A percentile compares a stretch with the other conserved stretches of the same genome.
These are phyloP conservation scores for Raffaelea arxii DNA, from an alignment of 2,329 filamentous ascomycete genomes.

Conservation along the genomic window DNA sequence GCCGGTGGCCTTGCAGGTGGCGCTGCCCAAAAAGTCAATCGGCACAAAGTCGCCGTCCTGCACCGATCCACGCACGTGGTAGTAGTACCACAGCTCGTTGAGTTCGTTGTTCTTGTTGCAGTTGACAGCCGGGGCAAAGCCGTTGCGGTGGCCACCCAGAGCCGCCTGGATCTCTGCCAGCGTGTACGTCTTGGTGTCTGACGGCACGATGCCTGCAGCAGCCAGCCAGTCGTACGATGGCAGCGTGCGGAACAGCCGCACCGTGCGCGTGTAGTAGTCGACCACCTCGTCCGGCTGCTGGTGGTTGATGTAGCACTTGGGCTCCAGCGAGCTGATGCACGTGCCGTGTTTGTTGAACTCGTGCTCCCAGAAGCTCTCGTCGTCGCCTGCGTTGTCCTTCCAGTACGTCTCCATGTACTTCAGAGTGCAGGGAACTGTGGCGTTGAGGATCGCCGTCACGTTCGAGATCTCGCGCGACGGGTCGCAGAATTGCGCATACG, in stretches of 20 bases:
- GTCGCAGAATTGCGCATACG: conserved; percentile 60
- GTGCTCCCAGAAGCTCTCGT: conserved; percentile 54
- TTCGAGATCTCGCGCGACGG: conserved; percentile 52
- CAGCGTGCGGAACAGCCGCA: conserved; percentile 45
- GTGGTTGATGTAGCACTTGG: conserved; percentile 53
- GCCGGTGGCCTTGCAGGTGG: conserved; percentile 48
- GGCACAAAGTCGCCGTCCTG: conserved; percentile 47
- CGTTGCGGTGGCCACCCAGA: conserved; percentile 45
- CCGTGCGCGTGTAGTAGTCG: conserved; percentile 52
- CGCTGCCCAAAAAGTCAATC: conserved; percentile 44
- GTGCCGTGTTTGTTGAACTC: conserved; percentile 61
- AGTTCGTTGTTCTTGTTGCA: conserved; percentile 47
- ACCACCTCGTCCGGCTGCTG: conserved; percentile 47
- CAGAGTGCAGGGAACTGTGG: conserved; percentile 46
- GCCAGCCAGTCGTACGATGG: conserved; percentile 52
- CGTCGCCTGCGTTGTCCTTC: conserved; percentile 47
- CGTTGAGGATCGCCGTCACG: conserved; percentile 47
- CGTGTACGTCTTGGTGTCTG: conserved; percentile 43
- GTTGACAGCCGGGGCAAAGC: conserved; percentile 40
- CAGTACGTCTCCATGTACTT: conserved; percentile 59
- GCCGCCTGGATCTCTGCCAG: conserved; percentile 41
- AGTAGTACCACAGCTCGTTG: conserved; percentile 58
- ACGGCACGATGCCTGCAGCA: conserved; percentile 42
- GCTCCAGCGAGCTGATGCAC: conserved; percentile 57
- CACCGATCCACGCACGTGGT: conserved; percentile 33